Evolutionary conservation across 176 grass and related monocot genomes (phyloP).

Genomic region (maize (Zea mays)): Zm-B73-REFERENCE-NAM-5.0 NC_050099.1:204936001-204936500

Average conservation of each 20-base stretch:
- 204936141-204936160: conserved; percentile 45
- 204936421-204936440: background rate
- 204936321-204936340: conserved; percentile 72
- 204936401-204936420: conserved; percentile 28
- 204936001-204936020: background rate
- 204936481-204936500: conserved; percentile 53
- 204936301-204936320: conserved; percentile 86
- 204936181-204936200: conserved; percentile 60
- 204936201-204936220: conserved; percentile 49
- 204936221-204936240: conserved; percentile 46
- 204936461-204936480: conserved; percentile 43
- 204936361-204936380: conserved; percentile 52
- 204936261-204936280: conserved; percentile 59
- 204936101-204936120: conserved; percentile 53
- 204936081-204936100: conserved; percentile 15
- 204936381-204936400: conserved; percentile 47
- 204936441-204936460: background rate
- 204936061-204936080: background rate
- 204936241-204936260: conserved; percentile 76
- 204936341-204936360: conserved; percentile 49
- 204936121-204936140: conserved; percentile 47
- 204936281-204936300: conserved; percentile 41
- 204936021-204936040: background rate
- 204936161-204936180: conserved; percentile 61
- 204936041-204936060: conserved; percentile 30